Base-by-base conservation (phyloP, 345 rosid genomes). In the Gossypium arboreum region DNA sequence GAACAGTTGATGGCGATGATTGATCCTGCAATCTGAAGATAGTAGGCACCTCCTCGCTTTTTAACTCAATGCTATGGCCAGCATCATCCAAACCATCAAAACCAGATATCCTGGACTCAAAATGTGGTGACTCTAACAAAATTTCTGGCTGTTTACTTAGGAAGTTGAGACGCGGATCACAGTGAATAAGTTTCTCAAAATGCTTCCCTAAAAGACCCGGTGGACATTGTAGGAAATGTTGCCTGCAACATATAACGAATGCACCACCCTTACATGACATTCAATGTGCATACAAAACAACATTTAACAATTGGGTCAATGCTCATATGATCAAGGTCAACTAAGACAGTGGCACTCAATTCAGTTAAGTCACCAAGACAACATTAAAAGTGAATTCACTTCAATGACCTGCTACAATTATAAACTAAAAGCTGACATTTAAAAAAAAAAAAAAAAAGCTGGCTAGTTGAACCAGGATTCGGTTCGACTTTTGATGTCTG, bases 171-270 rank as follows among this genome's bases (percentile, higher is more conserved):
- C 90, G 93, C 68, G 84, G 83, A 78, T 89, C 92, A 34, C 96
- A 91, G 71, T 89, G 96, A 60, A 85, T 79, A 55, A 91, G 89
- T 89, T 91, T 89, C 76, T 91, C 90, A 59, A 89, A 89, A 76
- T 89, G 96, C 72, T 82, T 89, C 54, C 81, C 83, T 57, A 91
- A 57, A 68, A 86, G 56, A 48, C 90, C 89, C 39, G 69, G 86
- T 54, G 83, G 84, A 68, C 90, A 89, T 72, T 81, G 88, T 80
- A 91, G 83, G 77, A 83, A 84, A 84, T 89, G 93, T 73, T 57
- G 84, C 88, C 96, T 91, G 62, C 58, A 60, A 68, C 12, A 60
- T 61, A 55, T 11, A 34, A 75, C 4, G 45, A 60, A 6, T 16
- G 18, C 72, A 25, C 43, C 73, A 73, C 58, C 25, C 25, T 50